Conservation (phyloP, 1,284 basidiomycete species). For the Rhizoctonia solani region DNA sequence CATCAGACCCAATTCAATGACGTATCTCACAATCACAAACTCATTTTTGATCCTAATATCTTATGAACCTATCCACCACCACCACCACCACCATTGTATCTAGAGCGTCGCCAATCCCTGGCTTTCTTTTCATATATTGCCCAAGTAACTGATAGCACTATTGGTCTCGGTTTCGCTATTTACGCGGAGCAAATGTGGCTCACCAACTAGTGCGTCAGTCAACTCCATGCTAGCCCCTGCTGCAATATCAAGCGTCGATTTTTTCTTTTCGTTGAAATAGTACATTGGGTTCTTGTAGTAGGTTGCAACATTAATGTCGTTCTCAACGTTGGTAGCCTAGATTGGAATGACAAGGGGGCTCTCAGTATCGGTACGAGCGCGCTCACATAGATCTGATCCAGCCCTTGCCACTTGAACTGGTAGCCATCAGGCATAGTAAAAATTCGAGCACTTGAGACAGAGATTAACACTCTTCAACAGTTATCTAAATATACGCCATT, state of each 20-base stretch:
- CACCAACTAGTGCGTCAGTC: background rate
- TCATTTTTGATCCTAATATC: background rate
- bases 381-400: background rate
- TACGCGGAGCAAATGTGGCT: background rate
- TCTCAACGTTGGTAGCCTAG: background rate
- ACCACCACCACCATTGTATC: background rate
- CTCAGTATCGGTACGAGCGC: background rate
- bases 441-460: background rate
- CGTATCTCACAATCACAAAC: background rate
- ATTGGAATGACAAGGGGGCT: background rate
- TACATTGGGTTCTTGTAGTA: constrained; percentile 3
- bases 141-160: constrained; percentile 13
- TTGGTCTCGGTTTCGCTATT: background rate
- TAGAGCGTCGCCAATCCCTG: constrained; percentile 4
- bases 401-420: constrained; percentile 2
- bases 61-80: background rate
- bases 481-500: background rate
- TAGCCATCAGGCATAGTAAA: background rate
- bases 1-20: too few relatives aligned
- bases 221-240: background rate
- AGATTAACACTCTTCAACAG: too few relatives aligned
- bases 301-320: background rate
- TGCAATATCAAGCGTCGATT: constrained; percentile 6
- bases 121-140: constrained; percentile 20
- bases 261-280: background rate